Base-by-base conservation (phyloP, 768 basidiomycete species). In the Porphyrellus cyaneotinctus region DNA sequence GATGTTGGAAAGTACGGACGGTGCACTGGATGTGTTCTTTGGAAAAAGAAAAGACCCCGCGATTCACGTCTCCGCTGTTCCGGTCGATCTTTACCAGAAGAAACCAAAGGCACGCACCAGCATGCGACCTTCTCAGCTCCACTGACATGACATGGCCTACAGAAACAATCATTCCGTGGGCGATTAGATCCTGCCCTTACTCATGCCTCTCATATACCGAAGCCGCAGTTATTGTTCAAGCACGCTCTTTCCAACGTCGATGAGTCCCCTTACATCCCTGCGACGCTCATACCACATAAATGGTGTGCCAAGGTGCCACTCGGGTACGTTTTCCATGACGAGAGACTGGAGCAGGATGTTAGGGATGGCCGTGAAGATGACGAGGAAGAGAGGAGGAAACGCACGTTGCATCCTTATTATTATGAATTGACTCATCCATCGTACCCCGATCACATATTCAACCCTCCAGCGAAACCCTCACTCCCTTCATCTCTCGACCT, bases 1-100 rank as follows among this genome's bases (percentile, higher is more conserved):
- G 43, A 67, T 97, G 47, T 69, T 97, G 53, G 97, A 98, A 70
- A 78, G 83, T 47, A 88, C 91, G 5, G 94, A 97, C 64, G 85
- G 83, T 10, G 83, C 82, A 57, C 70, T 99, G 33, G 95, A 98
- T 62, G 82, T 88, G 57, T 80, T 80, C 58, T 74, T 83, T 35
- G 92, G 92, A 6, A 74, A 78, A 55, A 82, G 75, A 48, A 92
- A 87, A 68, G 74, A 80, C 0, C 80, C 85, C 35, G 82, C 78
- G 2, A 85, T 89, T 44, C 73, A 75, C 13, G 70, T 88, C 37
- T 81, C 86, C 44, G 72, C 76, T 22, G 59, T 42, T 23, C 52
- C 58, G n/a, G 28, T 53, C 18, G 49, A 58, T 33, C 37, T 43
- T 35, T 51, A 22, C n/a, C 55, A 51, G 41, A 57, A 38, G 10